A percentile compares a stretch with the other conserved stretches of the same genome.
Evolutionary conservation across 345 rosid genomes (phyloP).

Genomic region (Sonneratia alba): DNA sequence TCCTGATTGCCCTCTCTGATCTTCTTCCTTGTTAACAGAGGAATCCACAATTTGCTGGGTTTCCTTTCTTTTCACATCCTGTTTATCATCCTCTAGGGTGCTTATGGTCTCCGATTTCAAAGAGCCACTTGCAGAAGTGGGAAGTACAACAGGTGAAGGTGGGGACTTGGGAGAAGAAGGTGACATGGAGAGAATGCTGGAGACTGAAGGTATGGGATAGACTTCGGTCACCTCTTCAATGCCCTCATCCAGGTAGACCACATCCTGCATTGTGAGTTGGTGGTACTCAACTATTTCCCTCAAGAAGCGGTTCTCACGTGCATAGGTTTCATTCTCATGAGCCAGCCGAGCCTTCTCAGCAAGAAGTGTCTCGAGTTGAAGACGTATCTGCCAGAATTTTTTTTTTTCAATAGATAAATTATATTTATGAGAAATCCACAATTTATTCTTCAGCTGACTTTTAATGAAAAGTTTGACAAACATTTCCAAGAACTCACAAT

Average conservation of each 20-base stretch:
- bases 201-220: slow-evolving; percentile 33
- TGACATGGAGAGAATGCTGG: slow-evolving; percentile 39
- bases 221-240: slow-evolving; percentile 71
- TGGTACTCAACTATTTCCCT: slow-evolving; percentile 96
- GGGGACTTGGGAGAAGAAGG: slow-evolving; percentile 54
- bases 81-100: slow-evolving; percentile 11
- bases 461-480: not conserved
- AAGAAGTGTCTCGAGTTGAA: slow-evolving; percentile 87
- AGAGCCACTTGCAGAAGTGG: slow-evolving; percentile 14
- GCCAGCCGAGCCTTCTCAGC: slow-evolving; percentile 97
- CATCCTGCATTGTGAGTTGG: slow-evolving; percentile 93
- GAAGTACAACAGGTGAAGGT: slow-evolving; percentile 28
- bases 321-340: slow-evolving; percentile 67
- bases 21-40: slow-evolving; percentile 13
- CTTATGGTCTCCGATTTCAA: slow-evolving; percentile 21
- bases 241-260: slow-evolving; percentile 82
- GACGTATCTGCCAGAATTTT: slow-evolving; percentile 53
- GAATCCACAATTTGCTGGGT: slow-evolving; percentile 6
- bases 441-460: not conserved
- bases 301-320: slow-evolving; percentile 83
- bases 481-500: not conserved
- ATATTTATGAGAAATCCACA: not conserved
- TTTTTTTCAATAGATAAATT: not conserved
- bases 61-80: slow-evolving; percentile 15
- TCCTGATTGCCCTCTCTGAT: slow-evolving; percentile 13